phyloP scores from a whole-genome alignment of 2,329 filamentous ascomycete genomes.

The Penicillium occitanis region DNA sequence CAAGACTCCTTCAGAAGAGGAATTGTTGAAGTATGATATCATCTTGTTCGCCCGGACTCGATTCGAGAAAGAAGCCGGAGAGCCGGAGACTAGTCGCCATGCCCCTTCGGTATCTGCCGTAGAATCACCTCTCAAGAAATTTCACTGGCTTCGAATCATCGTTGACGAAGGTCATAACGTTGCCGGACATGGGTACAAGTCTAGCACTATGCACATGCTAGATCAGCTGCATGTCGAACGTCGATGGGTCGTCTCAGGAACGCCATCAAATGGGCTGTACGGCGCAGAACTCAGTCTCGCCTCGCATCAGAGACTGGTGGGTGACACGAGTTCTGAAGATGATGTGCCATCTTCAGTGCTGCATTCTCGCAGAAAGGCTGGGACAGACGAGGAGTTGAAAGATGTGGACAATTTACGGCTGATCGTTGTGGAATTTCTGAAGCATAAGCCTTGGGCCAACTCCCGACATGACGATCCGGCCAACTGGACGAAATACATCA shows the following conservation, averaged over 20 bases:
- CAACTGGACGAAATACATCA: conserved; percentile 73
- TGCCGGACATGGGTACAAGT: conserved; percentile 64
- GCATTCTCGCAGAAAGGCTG: conserved; percentile 35
- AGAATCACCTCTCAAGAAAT: conserved; percentile 62
- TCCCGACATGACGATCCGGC: conserved; percentile 57
- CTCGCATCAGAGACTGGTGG: conserved; percentile 39
- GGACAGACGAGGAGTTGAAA: conserved; percentile 56
- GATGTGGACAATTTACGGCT: conserved; percentile 67
- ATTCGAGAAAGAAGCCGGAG: conserved; percentile 67
- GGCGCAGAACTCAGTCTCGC: conserved; percentile 66
- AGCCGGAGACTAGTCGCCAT: conserved; percentile 51
- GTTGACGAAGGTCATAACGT: conserved; percentile 90
- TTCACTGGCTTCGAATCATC: conserved; percentile 86
- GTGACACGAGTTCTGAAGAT: conserved; percentile 36
- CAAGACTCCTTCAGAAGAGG: conserved; percentile 56
- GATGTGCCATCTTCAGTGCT: conserved; percentile 33
- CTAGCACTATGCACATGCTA: conserved; percentile 57
- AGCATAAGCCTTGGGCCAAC: conserved; percentile 76
- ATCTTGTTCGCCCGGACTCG: conserved; percentile 72
- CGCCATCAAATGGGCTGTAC: conserved; percentile 78
- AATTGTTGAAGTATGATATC: conserved; percentile 69
- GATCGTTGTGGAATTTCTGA: conserved; percentile 69
- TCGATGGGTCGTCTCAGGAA: conserved; percentile 88
- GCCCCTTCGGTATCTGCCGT: conserved; percentile 48
- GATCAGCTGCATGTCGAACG: conserved; percentile 62